Evolutionary conservation across 306 rosid species (phyloP).

Genomic region (Prinsepia uniflora): DNA sequence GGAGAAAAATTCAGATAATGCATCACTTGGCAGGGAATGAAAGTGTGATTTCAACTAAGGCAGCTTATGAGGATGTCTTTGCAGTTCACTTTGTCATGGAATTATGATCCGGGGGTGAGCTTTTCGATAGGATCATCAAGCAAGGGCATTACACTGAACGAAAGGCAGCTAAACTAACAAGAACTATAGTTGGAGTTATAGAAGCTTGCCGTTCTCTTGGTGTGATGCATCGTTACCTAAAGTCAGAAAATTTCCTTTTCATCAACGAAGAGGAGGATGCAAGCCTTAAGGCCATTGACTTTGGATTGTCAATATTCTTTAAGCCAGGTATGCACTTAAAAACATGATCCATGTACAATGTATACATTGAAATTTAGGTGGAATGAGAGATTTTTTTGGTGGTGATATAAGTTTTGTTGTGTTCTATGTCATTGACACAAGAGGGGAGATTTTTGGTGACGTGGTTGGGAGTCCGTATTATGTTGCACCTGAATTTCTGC

Average conservation of each 20-base stretch:
- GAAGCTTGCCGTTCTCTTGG: constrained; percentile 90
- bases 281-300: constrained; percentile 82
- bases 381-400: background rate
- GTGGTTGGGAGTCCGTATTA: constrained; percentile 94
- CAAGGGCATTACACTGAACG: constrained; percentile 70
- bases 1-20: constrained; percentile 91
- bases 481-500: constrained; percentile 85
- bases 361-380: background rate
- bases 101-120: constrained; percentile 80
- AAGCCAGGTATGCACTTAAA: constrained; percentile 63
- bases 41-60: constrained; percentile 56
- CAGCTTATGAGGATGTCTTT: constrained; percentile 75
- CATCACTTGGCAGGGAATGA: constrained; percentile 71
- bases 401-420: background rate
- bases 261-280: constrained; percentile 70
- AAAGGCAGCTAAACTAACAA: constrained; percentile 68
- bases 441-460: constrained; percentile 71
- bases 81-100: constrained; percentile 93
- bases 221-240: constrained; percentile 95
- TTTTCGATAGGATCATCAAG: constrained; percentile 76
- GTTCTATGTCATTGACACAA: constrained; percentile 23
- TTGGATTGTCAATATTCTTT: constrained; percentile 82
- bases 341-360: no score
- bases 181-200: constrained; percentile 70
- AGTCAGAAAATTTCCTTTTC: constrained; percentile 90